Evolutionary conservation across 768 basidiomycete genomes (phyloP), one percentile per base, ranked within the genome.

Genomic region (Pleurotus tuber-regium): DNA sequence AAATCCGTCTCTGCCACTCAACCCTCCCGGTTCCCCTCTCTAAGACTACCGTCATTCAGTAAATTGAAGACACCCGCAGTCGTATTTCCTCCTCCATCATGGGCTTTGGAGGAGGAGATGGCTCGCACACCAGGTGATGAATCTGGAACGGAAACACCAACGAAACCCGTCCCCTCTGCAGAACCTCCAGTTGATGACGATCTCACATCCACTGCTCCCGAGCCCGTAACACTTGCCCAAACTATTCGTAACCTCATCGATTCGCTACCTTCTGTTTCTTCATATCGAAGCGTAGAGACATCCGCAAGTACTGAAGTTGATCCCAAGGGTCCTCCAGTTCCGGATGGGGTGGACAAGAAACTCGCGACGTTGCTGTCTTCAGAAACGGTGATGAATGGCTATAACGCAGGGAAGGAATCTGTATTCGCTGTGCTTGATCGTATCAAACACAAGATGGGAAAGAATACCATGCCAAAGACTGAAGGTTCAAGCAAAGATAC

Each of bases 341-440:
- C 73, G 4, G 63, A 67, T n/a, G 68, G 69, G 12, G 61, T 75
- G 8, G 83, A 85, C 57, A 64, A 74, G 3, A 69, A 73, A 43
- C 67, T 82, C 28, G 67, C 82, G 38, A 64, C 72, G 26, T 68
- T 80, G 53, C 68, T 88, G 25, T 78, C 80, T 11, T 80, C 82
- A 1, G 75, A 84, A 51, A 67, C 73, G n/a, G 64, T 81, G n/a
- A 86, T 87, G 83, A 84, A 82, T 47, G 80, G 84, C 8, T 70
- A 72, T 18, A 61, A 70, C 31, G 56, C 59, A 26, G 54, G 56
- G 16, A 62, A 66, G 29, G 71, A 79, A 54, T 82, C 82, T 10
- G 72, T 89, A 5, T 87, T 83, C 77, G 71, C 77, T 21, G 68
- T 80, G 28, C 64, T 90, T 29, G 86, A 88, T 49, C 67, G 61